Evolutionary conservation across 805 yeast species (phyloP), one percentile per base, ranked within the genome.

Genomic region (Ogataea pignaliae): DNA sequence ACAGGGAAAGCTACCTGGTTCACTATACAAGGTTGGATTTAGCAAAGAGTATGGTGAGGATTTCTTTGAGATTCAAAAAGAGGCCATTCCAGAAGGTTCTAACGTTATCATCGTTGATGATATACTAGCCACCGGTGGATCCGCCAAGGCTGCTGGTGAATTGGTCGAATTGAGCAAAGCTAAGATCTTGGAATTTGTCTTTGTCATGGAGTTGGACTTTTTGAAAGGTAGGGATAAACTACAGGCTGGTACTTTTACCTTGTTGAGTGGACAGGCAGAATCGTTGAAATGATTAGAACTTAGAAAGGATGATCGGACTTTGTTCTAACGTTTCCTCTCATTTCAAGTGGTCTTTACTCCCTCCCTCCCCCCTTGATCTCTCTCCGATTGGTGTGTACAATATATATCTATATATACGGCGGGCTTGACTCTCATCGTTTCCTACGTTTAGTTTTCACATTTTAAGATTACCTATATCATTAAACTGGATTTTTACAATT

Each of bases 71-170:
- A 81, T 93, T 68, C 99, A 93, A 72, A 72, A 75, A 51, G 90
- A 78, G 44, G 80, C 91, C 32, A 80, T 93, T 53, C 84, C 88
- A 52, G 74, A 75, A 50, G 95, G 91, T 33, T 77, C 95, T 39
- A 85, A 76, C 46, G 93, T 93, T 28, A 71, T 91, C 33, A 76
- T 93, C 52, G 95, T 93, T 33, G 99, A 93, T 67, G 99, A 93
- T 61, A 89, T 93, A 58, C 85, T 93, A 63, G 99, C 99, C 40
- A 93, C 99, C 33, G 98, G 98, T 50, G 99, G 99, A 34, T 85
- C 95, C 55, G 99, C 99, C 21, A 69, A 71, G 44, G 97, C 95
- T 47, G 98, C 98, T 35, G 97, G 96, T 47, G 84, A 88, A 60
- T 76, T 93, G 52, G 85, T 88, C 41, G 61, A 63, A 53, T 69